Conservation (phyloP, 257 asterid species). For the Ehretia macrophylla region DNA sequence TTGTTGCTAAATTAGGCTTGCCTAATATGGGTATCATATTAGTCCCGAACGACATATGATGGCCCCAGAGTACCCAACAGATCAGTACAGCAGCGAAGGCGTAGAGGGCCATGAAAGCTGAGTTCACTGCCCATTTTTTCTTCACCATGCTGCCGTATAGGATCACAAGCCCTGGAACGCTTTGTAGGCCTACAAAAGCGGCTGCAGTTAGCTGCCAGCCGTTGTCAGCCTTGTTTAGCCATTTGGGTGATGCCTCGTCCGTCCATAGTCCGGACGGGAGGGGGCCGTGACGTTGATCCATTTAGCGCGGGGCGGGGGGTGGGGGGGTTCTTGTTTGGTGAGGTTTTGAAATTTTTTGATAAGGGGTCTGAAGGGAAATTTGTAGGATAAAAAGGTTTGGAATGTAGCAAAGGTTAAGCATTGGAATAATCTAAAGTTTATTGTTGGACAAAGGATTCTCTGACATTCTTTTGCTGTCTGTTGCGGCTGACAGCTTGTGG, state of each 20-base stretch:
- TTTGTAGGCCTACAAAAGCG: slow-evolving; percentile 71
- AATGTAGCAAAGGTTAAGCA: too few relatives aligned
- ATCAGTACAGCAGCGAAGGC: slow-evolving; percentile 64
- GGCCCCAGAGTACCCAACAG: slow-evolving; percentile 69
- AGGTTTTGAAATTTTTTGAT: slow-evolving; percentile 8
- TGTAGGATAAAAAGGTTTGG: too few relatives aligned
- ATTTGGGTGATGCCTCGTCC: slow-evolving; percentile 29
- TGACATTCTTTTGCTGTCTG: slow-evolving; percentile 7
- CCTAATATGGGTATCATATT: slow-evolving; percentile 22
- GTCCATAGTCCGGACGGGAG: slow-evolving; percentile 28
- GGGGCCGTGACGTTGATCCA: too few relatives aligned
- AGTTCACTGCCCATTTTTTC: slow-evolving; percentile 73
- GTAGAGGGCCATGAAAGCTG: slow-evolving; percentile 72
- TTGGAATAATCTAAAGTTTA: slow-evolving; percentile 15
- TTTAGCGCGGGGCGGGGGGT: not conserved
- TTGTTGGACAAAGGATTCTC: slow-evolving; percentile 4
- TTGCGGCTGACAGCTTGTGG: slow-evolving; percentile 1
- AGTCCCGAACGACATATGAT: slow-evolving; percentile 53
- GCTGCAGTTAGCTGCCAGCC: slow-evolving; percentile 60
- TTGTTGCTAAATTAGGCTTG: slow-evolving; percentile 29
- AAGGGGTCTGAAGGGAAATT: not conserved
- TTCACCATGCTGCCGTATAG: slow-evolving; percentile 74
- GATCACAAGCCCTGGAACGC: slow-evolving; percentile 66
- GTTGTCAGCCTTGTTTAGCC: slow-evolving; percentile 67
- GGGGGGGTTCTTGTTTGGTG: too few relatives aligned